Conservation (phyloP, 2,329 filamentous ascomycete species). For the Aureobasidium vineae region DNA sequence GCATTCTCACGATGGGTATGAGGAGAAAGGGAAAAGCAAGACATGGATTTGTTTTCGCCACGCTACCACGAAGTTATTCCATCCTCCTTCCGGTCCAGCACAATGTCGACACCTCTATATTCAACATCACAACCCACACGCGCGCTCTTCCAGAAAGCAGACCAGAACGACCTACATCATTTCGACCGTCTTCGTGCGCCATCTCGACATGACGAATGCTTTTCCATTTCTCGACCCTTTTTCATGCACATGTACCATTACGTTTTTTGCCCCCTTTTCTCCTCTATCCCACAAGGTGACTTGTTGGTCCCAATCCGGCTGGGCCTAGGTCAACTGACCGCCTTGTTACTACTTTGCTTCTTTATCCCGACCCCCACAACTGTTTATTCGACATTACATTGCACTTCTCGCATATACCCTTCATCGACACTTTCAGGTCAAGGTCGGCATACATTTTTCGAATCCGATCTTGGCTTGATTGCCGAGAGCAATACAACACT, state of each 20-base stretch:
- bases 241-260: conserved; percentile 24
- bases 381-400: conserved; percentile 12
- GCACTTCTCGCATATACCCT: not conserved
- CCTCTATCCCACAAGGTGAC: not conserved
- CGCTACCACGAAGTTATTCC: conserved; percentile 20
- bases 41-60: conserved; percentile 20
- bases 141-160: conserved; percentile 1
- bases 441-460: conserved; percentile 26
- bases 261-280: conserved; percentile 1
- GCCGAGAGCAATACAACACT: not conserved
- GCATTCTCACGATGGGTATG: conserved; percentile 15
- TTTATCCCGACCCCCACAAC: not conserved
- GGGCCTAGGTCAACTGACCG: not conserved
- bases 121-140: conserved; percentile 6
- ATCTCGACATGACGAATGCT: conserved; percentile 19
- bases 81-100: conserved; percentile 4
- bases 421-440: conserved; percentile 10
- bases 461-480: conserved; percentile 12
- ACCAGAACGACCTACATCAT: conserved; percentile 6
- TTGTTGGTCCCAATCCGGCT: not conserved
- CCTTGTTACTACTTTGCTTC: conserved; percentile 4
- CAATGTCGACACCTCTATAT: conserved; percentile 14
- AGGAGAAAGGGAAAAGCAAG: conserved; percentile 22
- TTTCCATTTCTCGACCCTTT: conserved; percentile 16
- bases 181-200: conserved; percentile 16